Percentiles rank a stretch among this genome's conserved stretches.
phyloP scores from a whole-genome alignment of 768 basidiomycete genomes.

The Leccinellum luteum region DNA sequence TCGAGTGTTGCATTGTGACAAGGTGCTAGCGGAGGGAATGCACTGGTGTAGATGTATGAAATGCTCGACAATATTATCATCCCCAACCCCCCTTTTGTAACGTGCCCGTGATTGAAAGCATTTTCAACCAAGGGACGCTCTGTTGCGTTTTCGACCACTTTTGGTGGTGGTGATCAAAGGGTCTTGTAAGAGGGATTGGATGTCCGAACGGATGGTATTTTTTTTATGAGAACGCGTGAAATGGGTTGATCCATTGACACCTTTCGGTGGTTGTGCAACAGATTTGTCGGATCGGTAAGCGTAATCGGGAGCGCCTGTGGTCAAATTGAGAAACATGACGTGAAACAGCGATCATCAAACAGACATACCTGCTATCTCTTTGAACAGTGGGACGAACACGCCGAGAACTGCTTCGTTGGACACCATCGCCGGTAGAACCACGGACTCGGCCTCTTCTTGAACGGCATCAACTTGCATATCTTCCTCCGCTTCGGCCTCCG shows the following conservation, averaged over 20 bases:
- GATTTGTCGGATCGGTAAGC: conserved; percentile 15
- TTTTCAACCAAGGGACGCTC: conserved; percentile 28
- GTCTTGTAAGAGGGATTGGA: conserved; percentile 9
- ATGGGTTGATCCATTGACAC: conserved; percentile 13
- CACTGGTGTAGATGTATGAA: conserved; percentile 28
- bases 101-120: conserved; percentile 12
- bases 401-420: conserved; percentile 58
- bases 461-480: conserved; percentile 43
- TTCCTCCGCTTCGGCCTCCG: conserved; percentile 37
- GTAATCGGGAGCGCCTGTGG: conserved; percentile 25
- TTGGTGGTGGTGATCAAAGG: conserved; percentile 21
- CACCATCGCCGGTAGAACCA: conserved; percentile 26
- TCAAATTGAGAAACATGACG: conserved; percentile 3
- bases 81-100: conserved; percentile 11
- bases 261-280: conserved; percentile 7
- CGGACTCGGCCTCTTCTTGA: conserved; percentile 12
- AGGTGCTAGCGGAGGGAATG: conserved; percentile 24
- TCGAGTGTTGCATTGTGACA: conserved; percentile 25
- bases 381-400: conserved; percentile 64
- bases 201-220: conserved; percentile 16
- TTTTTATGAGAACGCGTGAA: conserved; percentile 24
- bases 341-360: not conserved
- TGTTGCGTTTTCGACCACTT: conserved; percentile 33
- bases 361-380: conserved; percentile 42
- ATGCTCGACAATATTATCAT: conserved; percentile 26